Evolutionary conservation across 2,329 filamentous ascomycete genomes (phyloP).

Genomic region (Atkinsonella texensis): DNA sequence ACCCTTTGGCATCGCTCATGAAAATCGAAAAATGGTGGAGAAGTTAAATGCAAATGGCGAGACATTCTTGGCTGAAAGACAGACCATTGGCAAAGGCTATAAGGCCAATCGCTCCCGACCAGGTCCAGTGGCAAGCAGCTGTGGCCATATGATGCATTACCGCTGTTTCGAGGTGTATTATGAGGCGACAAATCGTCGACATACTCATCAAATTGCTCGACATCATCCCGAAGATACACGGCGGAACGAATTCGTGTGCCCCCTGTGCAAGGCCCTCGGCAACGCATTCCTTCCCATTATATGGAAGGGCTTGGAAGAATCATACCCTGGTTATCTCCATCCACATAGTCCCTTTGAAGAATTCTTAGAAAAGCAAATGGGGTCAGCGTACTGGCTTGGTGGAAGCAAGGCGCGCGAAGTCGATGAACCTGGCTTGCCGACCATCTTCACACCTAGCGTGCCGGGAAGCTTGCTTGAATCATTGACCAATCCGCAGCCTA

Average conservation of each 20-base stretch:
- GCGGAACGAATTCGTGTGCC: constrained; percentile 86
- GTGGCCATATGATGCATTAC: constrained; percentile 98
- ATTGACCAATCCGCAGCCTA: constrained; percentile 24
- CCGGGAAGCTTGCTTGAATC: constrained; percentile 26
- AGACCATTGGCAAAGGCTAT: constrained; percentile 83
- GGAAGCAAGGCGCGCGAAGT: constrained; percentile 25
- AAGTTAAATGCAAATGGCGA: constrained; percentile 65
- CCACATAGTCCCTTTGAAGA: constrained; percentile 48
- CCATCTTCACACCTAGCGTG: constrained; percentile 23
- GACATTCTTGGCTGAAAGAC: constrained; percentile 59
- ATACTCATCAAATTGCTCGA: constrained; percentile 83
- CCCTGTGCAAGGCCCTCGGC: constrained; percentile 89
- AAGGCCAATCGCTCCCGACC: constrained; percentile 51
- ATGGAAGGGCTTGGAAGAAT: constrained; percentile 86
- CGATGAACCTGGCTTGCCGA: constrained; percentile 17
- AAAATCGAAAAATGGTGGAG: constrained; percentile 67
- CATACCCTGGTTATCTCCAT: constrained; percentile 62
- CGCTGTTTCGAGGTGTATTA: constrained; percentile 89
- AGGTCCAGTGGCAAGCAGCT: constrained; percentile 79
- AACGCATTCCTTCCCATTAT: constrained; percentile 91
- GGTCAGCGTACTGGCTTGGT: constrained; percentile 28
- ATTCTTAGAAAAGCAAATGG: constrained; percentile 53
- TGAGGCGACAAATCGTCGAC: constrained; percentile 69
- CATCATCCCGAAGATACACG: constrained; percentile 78
- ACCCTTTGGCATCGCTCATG: constrained; percentile 81